phyloP scores from a whole-genome alignment of 805 yeast species.

The Peterozyma xylosa region DNA sequence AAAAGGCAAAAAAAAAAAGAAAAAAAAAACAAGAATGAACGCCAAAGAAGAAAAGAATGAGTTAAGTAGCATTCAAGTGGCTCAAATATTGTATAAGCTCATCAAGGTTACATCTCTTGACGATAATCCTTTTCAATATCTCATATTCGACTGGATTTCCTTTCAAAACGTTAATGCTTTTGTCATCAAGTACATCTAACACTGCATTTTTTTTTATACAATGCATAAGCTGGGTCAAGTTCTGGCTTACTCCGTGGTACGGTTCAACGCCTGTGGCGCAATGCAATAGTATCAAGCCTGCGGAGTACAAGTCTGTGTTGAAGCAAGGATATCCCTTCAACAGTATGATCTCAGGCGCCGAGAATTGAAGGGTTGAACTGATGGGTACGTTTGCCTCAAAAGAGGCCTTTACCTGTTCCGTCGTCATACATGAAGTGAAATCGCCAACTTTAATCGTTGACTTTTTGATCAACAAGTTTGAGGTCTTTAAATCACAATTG shows the following conservation, averaged over 20 bases:
- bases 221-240: slow-evolving; percentile 22
- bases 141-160: slow-evolving; percentile 11
- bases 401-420: slow-evolving; percentile 10
- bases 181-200: slow-evolving; percentile 21
- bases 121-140: slow-evolving; percentile 21
- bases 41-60: too few species aligned
- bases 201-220: slow-evolving; percentile 24
- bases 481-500: slow-evolving; percentile 42
- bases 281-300: slow-evolving; percentile 35
- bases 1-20: too few species aligned
- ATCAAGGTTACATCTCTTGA: slow-evolving; percentile 19
- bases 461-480: slow-evolving; percentile 28
- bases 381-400: slow-evolving; percentile 7
- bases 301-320: slow-evolving; percentile 37
- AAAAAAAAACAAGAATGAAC: too few species aligned
- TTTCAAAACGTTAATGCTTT: slow-evolving; percentile 16
- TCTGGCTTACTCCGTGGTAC: slow-evolving; percentile 21
- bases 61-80: too few species aligned
- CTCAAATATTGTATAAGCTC: slow-evolving; percentile 4
- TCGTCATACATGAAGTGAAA: slow-evolving; percentile 31
- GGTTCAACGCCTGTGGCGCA: slow-evolving; percentile 41
- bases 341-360: slow-evolving; percentile 37
- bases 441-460: slow-evolving; percentile 34
- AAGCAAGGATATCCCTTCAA: slow-evolving; percentile 20
- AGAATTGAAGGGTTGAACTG: slow-evolving; percentile 31